These are phyloP conservation scores for Fusarium compactum DNA, from an alignment of 2,329 filamentous ascomycete species.

Conservation along the genomic window DNA sequence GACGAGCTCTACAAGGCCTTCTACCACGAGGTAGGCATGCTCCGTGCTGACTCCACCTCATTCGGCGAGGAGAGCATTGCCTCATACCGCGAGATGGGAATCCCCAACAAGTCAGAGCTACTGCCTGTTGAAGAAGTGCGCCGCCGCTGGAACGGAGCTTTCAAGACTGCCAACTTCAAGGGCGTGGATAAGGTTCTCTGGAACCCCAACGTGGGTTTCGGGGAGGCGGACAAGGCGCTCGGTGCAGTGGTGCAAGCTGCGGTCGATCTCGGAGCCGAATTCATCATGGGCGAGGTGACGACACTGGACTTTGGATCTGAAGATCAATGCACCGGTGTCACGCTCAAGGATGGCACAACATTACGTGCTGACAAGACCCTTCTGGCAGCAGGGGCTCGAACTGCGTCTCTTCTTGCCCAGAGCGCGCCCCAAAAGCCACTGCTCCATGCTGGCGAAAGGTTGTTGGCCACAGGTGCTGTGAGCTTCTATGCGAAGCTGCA, in stretches of 20 bases:
- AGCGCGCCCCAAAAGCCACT: slow-evolving; percentile 62
- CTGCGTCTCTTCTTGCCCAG: slow-evolving; percentile 64
- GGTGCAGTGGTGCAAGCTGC: slow-evolving; percentile 65
- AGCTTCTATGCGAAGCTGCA: slow-evolving; percentile 56
- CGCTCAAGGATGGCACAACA: slow-evolving; percentile 58
- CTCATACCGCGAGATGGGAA: slow-evolving; percentile 52
- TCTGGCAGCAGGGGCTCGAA: slow-evolving; percentile 68
- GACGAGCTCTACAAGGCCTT: slow-evolving; percentile 64
- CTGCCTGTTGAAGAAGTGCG: slow-evolving; percentile 65
- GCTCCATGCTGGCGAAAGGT: slow-evolving; percentile 64
- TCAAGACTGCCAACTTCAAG: slow-evolving; percentile 68
- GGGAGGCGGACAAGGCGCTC: slow-evolving; percentile 68
- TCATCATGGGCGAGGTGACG: slow-evolving; percentile 63
- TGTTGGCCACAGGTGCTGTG: slow-evolving; percentile 67
- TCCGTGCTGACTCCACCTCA: slow-evolving; percentile 55
- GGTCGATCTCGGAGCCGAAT: slow-evolving; percentile 66
- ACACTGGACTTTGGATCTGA: slow-evolving; percentile 60
- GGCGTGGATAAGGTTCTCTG: slow-evolving; percentile 66
- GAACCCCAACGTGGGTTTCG: slow-evolving; percentile 71
- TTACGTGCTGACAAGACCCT: slow-evolving; percentile 66
- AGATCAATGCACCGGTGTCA: slow-evolving; percentile 63
- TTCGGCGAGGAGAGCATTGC: slow-evolving; percentile 60
- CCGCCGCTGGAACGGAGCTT: slow-evolving; percentile 66
- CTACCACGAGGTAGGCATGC: slow-evolving; percentile 71
- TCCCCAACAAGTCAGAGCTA: slow-evolving; percentile 56